These are phyloP conservation scores for Panaeolus cyanescens DNA, from an alignment of 768 basidiomycete genomes.

Conservation along the genomic window DNA sequence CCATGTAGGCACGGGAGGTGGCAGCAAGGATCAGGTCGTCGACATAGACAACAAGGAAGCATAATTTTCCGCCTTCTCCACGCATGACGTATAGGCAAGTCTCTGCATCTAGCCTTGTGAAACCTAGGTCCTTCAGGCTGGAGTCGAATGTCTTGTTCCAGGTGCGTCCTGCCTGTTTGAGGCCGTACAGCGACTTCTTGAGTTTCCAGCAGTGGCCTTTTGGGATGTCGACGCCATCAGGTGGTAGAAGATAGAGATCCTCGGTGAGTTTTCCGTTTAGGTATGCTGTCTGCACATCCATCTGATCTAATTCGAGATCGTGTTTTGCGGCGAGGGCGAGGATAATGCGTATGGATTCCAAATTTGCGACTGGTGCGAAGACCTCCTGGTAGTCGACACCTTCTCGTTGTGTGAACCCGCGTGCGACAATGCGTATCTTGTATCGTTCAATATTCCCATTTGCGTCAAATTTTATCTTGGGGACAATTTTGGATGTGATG, in stretches of 20 bases:
- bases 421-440: conserved; percentile 15
- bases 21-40: conserved; percentile 7
- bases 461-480: conserved; percentile 10
- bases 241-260: conserved; percentile 16
- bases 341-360: conserved; percentile 16
- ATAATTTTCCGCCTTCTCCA: background rate
- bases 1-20: conserved; percentile 2
- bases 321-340: conserved; percentile 15
- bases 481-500: conserved; percentile 13
- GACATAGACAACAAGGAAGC: conserved; percentile 7
- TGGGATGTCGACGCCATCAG: conserved; percentile 7
- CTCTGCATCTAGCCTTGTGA: conserved; percentile 9
- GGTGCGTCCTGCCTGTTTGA: conserved; percentile 3
- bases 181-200: conserved; percentile 1
- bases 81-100: conserved; percentile 14
- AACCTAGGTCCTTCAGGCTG: conserved; percentile 3
- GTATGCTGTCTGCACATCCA: conserved; percentile 21
- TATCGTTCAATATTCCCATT: conserved; percentile 13
- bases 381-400: conserved; percentile 17
- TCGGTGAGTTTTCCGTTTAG: conserved; percentile 17
- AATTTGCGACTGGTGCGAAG: conserved; percentile 17
- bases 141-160: conserved; percentile 16
- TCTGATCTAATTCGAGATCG: conserved; percentile 19
- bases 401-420: conserved; percentile 15
- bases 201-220: conserved; percentile 12